Evolutionary conservation across 164 flowering plant species (phyloP).

Genomic region (Vitis cinerea): DNA sequence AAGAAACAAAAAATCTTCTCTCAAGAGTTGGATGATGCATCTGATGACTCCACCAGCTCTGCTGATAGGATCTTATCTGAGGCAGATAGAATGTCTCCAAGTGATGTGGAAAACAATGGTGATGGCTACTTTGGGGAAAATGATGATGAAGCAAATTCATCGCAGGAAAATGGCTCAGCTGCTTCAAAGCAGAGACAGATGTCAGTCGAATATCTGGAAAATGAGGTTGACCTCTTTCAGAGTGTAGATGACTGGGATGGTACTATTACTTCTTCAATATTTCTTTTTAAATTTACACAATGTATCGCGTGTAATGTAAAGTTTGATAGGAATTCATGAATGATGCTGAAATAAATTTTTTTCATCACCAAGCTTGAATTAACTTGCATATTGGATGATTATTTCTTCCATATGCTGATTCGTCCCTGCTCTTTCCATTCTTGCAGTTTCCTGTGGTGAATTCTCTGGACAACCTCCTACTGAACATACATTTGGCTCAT

Average conservation of each 20-base stretch:
- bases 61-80: conserved; percentile 26
- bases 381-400: no score
- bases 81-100: conserved; percentile 16
- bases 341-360: no score
- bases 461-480: conserved; percentile 42
- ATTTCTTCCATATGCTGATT: background rate
- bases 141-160: conserved; percentile 30
- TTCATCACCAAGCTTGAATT: no score
- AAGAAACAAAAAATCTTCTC: conserved; percentile 18
- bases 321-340: no score
- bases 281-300: no score
- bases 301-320: no score
- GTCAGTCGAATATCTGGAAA: conserved; percentile 81
- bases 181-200: conserved; percentile 36
- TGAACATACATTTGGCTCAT: conserved; percentile 15
- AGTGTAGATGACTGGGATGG: conserved; percentile 84
- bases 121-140: conserved; percentile 26
- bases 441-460: conserved; percentile 81
- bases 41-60: conserved; percentile 26
- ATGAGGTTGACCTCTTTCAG: conserved; percentile 61
- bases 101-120: conserved; percentile 24
- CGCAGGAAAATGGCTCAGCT: conserved; percentile 13
- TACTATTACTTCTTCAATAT: conserved; percentile 22
- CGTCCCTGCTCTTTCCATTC: background rate
- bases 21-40: conserved; percentile 27